Base-by-base conservation (phyloP, 768 basidiomycete species). In the Tylopilus cervinicoccineus region DNA sequence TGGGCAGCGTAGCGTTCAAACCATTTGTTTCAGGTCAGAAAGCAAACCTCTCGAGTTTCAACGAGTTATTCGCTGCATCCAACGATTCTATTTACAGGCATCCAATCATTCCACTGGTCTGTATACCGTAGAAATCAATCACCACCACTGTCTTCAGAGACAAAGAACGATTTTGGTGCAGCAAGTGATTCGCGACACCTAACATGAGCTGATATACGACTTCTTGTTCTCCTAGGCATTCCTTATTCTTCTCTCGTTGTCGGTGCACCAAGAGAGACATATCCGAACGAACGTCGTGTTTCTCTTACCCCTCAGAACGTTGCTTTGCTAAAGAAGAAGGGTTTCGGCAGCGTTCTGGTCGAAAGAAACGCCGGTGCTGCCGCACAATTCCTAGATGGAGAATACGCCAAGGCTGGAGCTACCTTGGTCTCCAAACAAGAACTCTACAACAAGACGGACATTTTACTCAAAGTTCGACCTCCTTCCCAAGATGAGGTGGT, bases 381-480 rank as follows among this genome's bases (percentile, higher is more conserved):
- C 43, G 83, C 91, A 6, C 84, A 90, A 62, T 93, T 93, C 67
- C 69, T 83, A 52, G 87, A 93, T 59, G 85, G 83, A 61, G 84
- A 87, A 38, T 93, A 91, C 59, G 70, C 70, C 50, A 79, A 80
- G 31, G 91, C 88, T 23, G 91, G 91, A 7, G 91, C 89, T 31
- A 83, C 79, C 7, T 65, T 93, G 51, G 85, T 83, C n/a, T 79
- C 84, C 40, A 75, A 74, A 50, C 81, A 86, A 47, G 81, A 88
- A 53, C 67, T 91, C n/a, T 85, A 81, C 63, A 70, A 68, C 40
- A 70, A 71, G 37, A 73, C 86, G 2, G 89, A 93, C 62, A 88
- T 93, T 60, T 72, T 92, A 62, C 73, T 93, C 53, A 93, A 93
- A 78, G 90, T 93, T 51, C 78, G 88, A 53, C 82, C 90, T 34